Base-by-base conservation (phyloP, 768 basidiomycete genomes). In the Rhodosporidiobolus sp. region DNA sequence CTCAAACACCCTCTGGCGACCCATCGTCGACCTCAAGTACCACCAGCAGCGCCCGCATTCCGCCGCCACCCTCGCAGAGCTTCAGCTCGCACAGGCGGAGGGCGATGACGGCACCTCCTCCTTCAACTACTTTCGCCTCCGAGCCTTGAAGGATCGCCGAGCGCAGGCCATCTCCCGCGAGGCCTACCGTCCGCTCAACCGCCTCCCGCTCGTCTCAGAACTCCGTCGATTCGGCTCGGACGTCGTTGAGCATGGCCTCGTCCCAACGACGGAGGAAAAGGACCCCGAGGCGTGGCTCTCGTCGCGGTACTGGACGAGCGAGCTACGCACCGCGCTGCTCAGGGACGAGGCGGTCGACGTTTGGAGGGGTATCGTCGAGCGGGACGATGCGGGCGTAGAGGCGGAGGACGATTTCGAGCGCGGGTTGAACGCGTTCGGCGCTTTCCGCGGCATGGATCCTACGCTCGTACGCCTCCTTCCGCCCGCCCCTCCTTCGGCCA, bases 371-470 rank as follows among this genome's bases (percentile, higher is more conserved):
- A 74, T 74, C 16, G 61, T 34, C 8, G 34, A 45, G 54, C 30
- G 64, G 9, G 48, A 63, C 22, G 60, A 26, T 1, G 35, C 20
- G 26, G 64, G 55, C 19, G 54, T 60, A 10, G 71, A 69, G 22
- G 32, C 4, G 6, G 60, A 62, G 14, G 65, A 58, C 43, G 71
- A 72, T 26, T 69, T 59, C 34, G 73, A 74, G 73, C 34, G 54
- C 26, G 73, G 73, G 6, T 30, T 74, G 48, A 35, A 65, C 38
- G 59, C 64, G 0, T 74, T 69, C 32, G 67, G 53, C 17, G 73
- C 68, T 12, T 74, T 69, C 34, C n/a, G 73, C 26, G 73, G 65
- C 20, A 17, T 63, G 26, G 68, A 74, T 26, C 58, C 63, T 26
- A 10, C 32, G 26, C 30, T 0, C 0, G 63, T 55, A 16, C 38